phyloP scores from a whole-genome alignment of 257 asterid species.

The Dorcoceras hygrometricum region DNA sequence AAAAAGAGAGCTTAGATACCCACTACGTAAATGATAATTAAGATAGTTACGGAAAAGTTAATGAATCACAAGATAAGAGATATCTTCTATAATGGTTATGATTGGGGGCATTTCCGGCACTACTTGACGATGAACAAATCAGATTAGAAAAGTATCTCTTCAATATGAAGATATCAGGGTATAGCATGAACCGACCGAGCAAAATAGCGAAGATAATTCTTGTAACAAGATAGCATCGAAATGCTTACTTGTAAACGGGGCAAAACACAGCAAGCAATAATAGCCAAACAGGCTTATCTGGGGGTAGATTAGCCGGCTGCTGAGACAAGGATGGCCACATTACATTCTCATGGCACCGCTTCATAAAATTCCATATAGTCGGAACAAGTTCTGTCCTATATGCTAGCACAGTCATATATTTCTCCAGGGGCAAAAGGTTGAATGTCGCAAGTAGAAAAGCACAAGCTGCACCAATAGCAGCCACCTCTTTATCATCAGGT shows the following conservation, averaged over 20 bases:
- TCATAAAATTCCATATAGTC: constrained; percentile 82
- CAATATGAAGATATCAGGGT: constrained; percentile 8
- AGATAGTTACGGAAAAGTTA: constrained; percentile 3
- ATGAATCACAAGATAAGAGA: not conserved
- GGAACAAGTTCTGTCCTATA: constrained; percentile 91
- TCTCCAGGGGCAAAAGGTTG: constrained; percentile 78
- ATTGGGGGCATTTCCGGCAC: too few species aligned
- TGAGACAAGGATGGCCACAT: constrained; percentile 74
- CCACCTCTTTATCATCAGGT: constrained; percentile 54
- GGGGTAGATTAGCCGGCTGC: constrained; percentile 64
- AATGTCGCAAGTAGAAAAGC: constrained; percentile 74
- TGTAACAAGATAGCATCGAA: too few species aligned
- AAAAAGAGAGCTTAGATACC: constrained; percentile 23
- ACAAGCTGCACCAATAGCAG: constrained; percentile 85
- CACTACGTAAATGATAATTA: constrained; percentile 22
- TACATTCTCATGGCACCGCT: constrained; percentile 69
- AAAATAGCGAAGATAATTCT: too few species aligned
- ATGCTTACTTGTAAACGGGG: constrained; percentile 85
- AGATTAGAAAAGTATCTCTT: too few species aligned
- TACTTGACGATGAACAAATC: too few species aligned
- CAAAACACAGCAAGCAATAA: constrained; percentile 90
- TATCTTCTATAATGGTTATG: too few species aligned
- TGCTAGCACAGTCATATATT: constrained; percentile 86
- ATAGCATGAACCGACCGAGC: constrained; percentile 14
- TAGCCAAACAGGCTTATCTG: constrained; percentile 80